Evolutionary conservation across 1,284 basidiomycete species (phyloP).

Genomic region (Xanthoconium separans): DNA sequence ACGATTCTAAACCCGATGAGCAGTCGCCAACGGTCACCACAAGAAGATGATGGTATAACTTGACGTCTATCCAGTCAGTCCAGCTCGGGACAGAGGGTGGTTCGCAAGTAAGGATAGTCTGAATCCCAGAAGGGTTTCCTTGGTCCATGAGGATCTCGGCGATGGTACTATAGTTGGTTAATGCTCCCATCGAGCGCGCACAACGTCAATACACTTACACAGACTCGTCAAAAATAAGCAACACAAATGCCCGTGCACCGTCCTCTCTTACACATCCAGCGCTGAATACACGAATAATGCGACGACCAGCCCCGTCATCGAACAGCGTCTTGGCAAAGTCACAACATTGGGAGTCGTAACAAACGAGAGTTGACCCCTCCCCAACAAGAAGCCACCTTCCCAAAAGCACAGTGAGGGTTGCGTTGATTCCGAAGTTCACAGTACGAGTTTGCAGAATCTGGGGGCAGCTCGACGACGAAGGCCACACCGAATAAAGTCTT

Average conservation of each 20-base stretch:
- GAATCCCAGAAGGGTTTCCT: constrained; percentile 2
- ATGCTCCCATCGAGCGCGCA: background rate
- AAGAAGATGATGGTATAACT: constrained; percentile 7
- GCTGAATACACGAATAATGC: constrained; percentile 1
- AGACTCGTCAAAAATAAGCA: constrained; percentile 7
- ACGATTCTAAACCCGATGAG: background rate
- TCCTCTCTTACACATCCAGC: background rate
- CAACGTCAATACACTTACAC: background rate
- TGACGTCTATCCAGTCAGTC: background rate
- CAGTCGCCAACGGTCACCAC: constrained; percentile 9
- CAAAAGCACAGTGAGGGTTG: constrained; percentile 1
- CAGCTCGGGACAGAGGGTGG: background rate
- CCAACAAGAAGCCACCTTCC: constrained; percentile 9
- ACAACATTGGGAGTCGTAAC: constrained; percentile 6
- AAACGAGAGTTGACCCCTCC: constrained; percentile 5
- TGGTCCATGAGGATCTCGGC: constrained; percentile 4
- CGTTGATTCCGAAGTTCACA: background rate
- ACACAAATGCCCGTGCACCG: constrained; percentile 3
- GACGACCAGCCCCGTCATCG: background rate
- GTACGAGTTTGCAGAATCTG: background rate
- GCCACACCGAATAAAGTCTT: constrained; percentile 7
- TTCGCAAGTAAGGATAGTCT: background rate
- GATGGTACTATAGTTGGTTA: constrained; percentile 2
- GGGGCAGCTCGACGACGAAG: background rate
- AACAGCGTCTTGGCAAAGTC: background rate